These are phyloP conservation scores for Podospora pseudocomata DNA, from an alignment of 495 filamentous ascomycete species.

Conservation along the genomic window DNA sequence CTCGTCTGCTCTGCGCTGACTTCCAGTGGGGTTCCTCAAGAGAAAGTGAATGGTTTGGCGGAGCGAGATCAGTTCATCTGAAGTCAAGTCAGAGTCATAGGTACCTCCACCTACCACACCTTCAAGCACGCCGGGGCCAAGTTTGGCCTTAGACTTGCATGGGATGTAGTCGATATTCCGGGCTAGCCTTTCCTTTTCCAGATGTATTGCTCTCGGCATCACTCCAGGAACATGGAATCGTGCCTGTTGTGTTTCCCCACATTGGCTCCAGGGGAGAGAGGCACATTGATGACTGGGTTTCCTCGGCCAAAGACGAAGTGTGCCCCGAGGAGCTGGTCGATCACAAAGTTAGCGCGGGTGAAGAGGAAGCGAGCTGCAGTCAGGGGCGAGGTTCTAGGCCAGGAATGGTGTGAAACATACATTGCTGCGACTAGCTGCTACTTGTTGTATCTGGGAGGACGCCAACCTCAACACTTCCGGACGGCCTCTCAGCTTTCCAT, in stretches of 20 bases:
- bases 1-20: neutral
- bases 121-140: neutral
- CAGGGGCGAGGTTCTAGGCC: neutral
- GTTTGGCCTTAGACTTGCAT: constrained; percentile 2
- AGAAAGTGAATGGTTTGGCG: neutral
- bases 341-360: constrained; percentile 7
- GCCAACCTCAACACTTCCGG: neutral
- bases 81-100: constrained; percentile 5
- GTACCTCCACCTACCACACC: neutral
- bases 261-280: constrained; percentile 2
- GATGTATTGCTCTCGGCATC: constrained; percentile 7
- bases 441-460: neutral
- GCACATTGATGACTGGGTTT: neutral
- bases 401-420: constrained; percentile 2
- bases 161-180: constrained; percentile 6
- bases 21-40: constrained; percentile 9
- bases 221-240: constrained; percentile 10
- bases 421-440: constrained; percentile 4
- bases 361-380: constrained; percentile 9
- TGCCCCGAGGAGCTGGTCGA: constrained; percentile 5
- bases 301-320: neutral
- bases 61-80: constrained; percentile 13
- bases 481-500: neutral
- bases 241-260: constrained; percentile 14
- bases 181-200: constrained; percentile 15